Evolutionary conservation across 31 red algal species (phyloP).

Genomic region (Odonthalia washingtoniensis): DNA sequence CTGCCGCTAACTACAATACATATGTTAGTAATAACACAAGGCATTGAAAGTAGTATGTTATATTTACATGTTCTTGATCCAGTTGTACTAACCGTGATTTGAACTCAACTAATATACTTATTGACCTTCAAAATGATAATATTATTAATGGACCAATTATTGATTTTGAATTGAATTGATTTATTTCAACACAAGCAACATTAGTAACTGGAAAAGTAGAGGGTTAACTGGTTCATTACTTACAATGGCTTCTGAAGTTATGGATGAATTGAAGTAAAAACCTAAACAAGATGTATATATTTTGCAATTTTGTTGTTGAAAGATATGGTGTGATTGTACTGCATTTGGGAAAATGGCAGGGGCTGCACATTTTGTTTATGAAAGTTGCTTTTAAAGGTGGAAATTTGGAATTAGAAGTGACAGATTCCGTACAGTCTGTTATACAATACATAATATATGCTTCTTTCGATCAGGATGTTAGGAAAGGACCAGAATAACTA

Average conservation of each 20-base stretch:
- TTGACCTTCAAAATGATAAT: constrained; percentile 68
- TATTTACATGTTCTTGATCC: constrained; percentile 87
- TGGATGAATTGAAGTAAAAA: constrained; percentile 71
- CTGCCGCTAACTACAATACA: constrained; percentile 34
- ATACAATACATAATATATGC: constrained; percentile 47
- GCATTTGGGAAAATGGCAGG: constrained; percentile 73
- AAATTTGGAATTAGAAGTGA: constrained; percentile 38
- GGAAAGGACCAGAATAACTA: constrained; percentile 52
- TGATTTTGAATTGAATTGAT: constrained; percentile 88
- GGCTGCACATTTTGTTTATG: constrained; percentile 68
- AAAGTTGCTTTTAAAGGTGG: constrained; percentile 57
- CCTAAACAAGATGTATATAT: constrained; percentile 85
- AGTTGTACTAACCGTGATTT: constrained; percentile 92
- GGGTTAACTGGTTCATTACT: constrained; percentile 75
- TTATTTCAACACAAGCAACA: constrained; percentile 57
- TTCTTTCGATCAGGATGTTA: constrained; percentile 57
- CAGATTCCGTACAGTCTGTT: constrained; percentile 42
- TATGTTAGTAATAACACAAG: background rate
- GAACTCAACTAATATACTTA: constrained; percentile 87
- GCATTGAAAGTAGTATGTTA: constrained; percentile 86
- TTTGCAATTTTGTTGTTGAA: constrained; percentile 89
- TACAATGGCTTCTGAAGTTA: constrained; percentile 96
- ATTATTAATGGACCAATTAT: constrained; percentile 69
- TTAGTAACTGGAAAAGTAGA: constrained; percentile 45
- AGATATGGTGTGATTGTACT: constrained; percentile 67